phyloP scores from a whole-genome alignment of 2,329 filamentous ascomycete genomes.

The Zasmidium cellare region DNA sequence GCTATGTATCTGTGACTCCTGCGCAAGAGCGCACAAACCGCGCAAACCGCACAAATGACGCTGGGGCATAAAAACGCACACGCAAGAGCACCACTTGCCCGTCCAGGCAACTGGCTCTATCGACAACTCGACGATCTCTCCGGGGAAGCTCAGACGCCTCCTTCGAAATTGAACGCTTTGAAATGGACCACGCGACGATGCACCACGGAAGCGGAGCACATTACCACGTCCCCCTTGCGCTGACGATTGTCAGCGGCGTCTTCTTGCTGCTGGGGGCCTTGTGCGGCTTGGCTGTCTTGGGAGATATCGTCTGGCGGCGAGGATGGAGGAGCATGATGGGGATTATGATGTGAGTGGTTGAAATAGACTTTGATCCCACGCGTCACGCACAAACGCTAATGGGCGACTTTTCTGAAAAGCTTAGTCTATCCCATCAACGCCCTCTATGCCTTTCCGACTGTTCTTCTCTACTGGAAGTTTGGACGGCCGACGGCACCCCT shows the following conservation, averaged over 20 bases:
- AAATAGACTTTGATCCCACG: background rate
- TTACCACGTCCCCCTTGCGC: conserved; percentile 1
- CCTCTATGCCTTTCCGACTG: conserved; percentile 25
- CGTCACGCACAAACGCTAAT: background rate
- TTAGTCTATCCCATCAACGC: conserved; percentile 28
- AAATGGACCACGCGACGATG: too few species aligned
- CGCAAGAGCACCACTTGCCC: too few species aligned
- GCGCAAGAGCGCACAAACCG: too few species aligned
- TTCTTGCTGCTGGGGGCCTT: conserved; percentile 11
- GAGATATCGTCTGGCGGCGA: conserved; percentile 12
- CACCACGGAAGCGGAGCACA: background rate
- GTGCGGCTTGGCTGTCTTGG: conserved; percentile 4
- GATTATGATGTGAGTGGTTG: conserved; percentile 13
- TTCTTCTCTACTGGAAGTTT: conserved; percentile 25
- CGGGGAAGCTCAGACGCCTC: too few species aligned
- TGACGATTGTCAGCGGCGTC: conserved; percentile 5
- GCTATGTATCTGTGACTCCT: too few species aligned
- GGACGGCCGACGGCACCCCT: conserved; percentile 20
- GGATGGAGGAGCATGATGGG: conserved; percentile 18
- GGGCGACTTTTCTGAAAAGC: background rate
- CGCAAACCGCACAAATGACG: too few species aligned
- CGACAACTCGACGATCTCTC: too few species aligned
- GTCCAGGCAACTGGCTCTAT: too few species aligned
- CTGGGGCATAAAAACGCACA: too few species aligned
- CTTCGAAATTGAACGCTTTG: too few species aligned